Conservation (phyloP, 2,329 filamentous ascomycete genomes). For the Aspergillus transmontanensis region DNA sequence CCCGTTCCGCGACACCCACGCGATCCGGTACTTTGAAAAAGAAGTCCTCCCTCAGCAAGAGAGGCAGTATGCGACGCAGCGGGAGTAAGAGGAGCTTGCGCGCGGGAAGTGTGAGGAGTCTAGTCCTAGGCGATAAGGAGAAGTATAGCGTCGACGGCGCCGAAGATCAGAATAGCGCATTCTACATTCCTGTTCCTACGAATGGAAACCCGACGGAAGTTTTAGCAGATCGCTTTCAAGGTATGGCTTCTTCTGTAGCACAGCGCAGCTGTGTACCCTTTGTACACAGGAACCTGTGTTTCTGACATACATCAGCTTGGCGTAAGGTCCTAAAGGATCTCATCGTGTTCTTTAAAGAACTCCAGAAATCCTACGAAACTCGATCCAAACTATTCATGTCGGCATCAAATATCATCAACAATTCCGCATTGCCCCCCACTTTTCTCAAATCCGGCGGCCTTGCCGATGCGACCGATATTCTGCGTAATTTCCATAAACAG, state of each 20-base stretch:
- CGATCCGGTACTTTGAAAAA: slow-evolving; percentile 82
- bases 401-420: slow-evolving; percentile 81
- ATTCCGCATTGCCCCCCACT: slow-evolving; percentile 70
- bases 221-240: slow-evolving; percentile 84
- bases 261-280: not conserved
- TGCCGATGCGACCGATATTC: slow-evolving; percentile 78
- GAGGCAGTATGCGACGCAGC: slow-evolving; percentile 74
- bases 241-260: slow-evolving; percentile 52
- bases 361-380: slow-evolving; percentile 85
- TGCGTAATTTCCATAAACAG: slow-evolving; percentile 81
- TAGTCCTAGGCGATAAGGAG: slow-evolving; percentile 68
- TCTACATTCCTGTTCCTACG: slow-evolving; percentile 87
- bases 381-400: slow-evolving; percentile 81
- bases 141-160: slow-evolving; percentile 49
- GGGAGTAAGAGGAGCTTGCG: slow-evolving; percentile 78
- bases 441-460: slow-evolving; percentile 84
- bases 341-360: slow-evolving; percentile 89
- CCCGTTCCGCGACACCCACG: slow-evolving; percentile 43
- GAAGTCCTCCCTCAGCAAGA: slow-evolving; percentile 75
- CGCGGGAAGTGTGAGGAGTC: slow-evolving; percentile 82
- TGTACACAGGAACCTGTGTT: slow-evolving; percentile 5
- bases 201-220: slow-evolving; percentile 84
- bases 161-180: slow-evolving; percentile 76
- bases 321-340: slow-evolving; percentile 92
- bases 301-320: slow-evolving; percentile 66